Evolutionary conservation across 2,329 filamentous ascomycete species (phyloP), one percentile per base, ranked within the genome.

Genomic region (Calonectria hawksworthii): DNA sequence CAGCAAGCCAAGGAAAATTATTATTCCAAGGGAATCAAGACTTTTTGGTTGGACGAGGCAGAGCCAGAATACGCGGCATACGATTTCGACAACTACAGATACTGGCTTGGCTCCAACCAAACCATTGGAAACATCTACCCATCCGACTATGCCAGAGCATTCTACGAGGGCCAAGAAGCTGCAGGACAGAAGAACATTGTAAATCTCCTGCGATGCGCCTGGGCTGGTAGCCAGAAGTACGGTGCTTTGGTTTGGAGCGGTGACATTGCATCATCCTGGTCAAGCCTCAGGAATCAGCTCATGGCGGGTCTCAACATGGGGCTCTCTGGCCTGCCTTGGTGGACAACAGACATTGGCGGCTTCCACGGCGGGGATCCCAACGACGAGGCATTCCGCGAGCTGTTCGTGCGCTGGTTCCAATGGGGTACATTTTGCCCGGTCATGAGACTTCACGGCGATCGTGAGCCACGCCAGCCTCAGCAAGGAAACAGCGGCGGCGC

Each of bases 1-100:
- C 81, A 84, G 1, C 90, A 89, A 69, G 89, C 85, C 0, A 92
- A 90, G 80, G 78, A 88, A 68, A 92, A 93, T 80, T 94, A 94
- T 83, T 90, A 90, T 78, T 83, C 87, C 64, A 90, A 90, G 69
- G 93, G 93, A 2, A 91, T 94, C 82, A 88, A 89, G 73, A 83
- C 90, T 0, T 94, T 94, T 83, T 94, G 93, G 92, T 87, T 94
- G 0, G 93, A 94, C 77, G 92, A 94, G 81, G 92, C 92, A 0
- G 92, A 94, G 78, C 92, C 92, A 0, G 92, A 94, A 80, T 94
- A 93, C 78, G 86, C 84, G 0, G 86, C 87, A 14, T 94, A 94
- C 80, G 91, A 94, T 80, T 94, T 93, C 79, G 92, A 94, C 71
- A 91, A 91, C 76, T 94, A 91, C 81, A 89, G 79, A 79, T 76